Conservation (phyloP, 768 basidiomycete genomes). For the Gymnopilus junonius region DNA sequence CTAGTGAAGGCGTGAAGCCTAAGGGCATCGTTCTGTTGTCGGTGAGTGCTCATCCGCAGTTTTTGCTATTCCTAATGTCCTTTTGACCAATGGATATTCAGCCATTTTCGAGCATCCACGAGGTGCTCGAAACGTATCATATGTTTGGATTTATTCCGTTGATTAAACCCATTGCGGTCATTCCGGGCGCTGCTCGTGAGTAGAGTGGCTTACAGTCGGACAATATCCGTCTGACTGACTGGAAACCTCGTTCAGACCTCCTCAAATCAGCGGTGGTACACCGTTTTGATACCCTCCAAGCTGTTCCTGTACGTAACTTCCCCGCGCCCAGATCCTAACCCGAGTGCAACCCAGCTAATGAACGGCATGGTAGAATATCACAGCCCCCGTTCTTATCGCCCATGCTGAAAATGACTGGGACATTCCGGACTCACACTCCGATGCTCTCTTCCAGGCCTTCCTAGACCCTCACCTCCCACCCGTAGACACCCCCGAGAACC, state of each 20-base stretch:
- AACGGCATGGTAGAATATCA: slow-evolving; percentile 55
- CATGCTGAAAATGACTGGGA: slow-evolving; percentile 84
- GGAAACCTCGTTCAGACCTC: slow-evolving; percentile 39
- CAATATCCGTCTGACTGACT: background rate
- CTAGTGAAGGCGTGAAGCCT: slow-evolving; percentile 42
- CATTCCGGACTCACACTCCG: slow-evolving; percentile 77
- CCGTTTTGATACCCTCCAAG: slow-evolving; percentile 64
- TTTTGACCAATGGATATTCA: slow-evolving; percentile 11
- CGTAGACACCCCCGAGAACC: slow-evolving; percentile 31
- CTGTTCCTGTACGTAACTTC: slow-evolving; percentile 55
- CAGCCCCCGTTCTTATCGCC: slow-evolving; percentile 69
- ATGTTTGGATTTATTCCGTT: slow-evolving; percentile 72
- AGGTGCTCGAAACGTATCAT: slow-evolving; percentile 71
- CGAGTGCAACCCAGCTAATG: slow-evolving; percentile 18
- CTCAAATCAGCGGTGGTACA: slow-evolving; percentile 53
- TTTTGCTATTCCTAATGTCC: background rate
- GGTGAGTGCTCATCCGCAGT: slow-evolving; percentile 27
- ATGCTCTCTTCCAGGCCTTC: slow-evolving; percentile 72
- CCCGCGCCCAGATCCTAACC: background rate
- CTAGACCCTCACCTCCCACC: slow-evolving; percentile 66
- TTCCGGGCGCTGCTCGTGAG: slow-evolving; percentile 71
- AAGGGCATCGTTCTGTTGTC: slow-evolving; percentile 56
- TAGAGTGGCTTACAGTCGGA: slow-evolving; percentile 13
- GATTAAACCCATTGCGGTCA: slow-evolving; percentile 66
- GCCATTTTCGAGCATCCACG: slow-evolving; percentile 66